Evolutionary conservation across 169 alveolate species (phyloP), one percentile per base, ranked within the genome.

Genomic region (Plasmodium gonderi): DNA sequence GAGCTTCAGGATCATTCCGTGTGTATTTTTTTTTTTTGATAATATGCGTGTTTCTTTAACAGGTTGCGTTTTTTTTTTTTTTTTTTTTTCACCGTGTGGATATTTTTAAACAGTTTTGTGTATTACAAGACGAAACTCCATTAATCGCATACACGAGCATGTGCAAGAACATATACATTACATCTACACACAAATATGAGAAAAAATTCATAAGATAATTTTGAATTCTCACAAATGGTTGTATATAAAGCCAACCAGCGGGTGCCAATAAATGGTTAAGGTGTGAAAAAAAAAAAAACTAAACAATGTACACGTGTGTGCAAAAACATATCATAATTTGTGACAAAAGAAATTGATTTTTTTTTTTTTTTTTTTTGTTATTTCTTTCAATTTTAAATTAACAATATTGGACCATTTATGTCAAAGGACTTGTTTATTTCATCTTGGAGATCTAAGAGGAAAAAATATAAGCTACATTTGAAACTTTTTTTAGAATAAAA

Each of bases 361-460:
- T 38, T 76, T 76, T 75, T 74, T 17, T 26, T 31, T 54, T 4
- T 31, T 36, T 33, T 78, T 78, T 20, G 7, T 67, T 11, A 33
- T 65, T 65, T 67, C 42, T 47, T 23, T 38, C n/a, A 79, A 68
- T 23, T 51, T 85, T 60, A 87, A 38, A 76, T 87, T 42, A 87
- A 51, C 47, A 75, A 65, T 54, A 87, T 60, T n/a, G 93, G 93
- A 33, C 93, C 93, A 44, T 87, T 87, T 64, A 74, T 14, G 17
- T 51, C 80, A 44, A 87, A 40, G 36, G 89, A 5, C 26, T 60
- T 7, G 14, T 74, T 68, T 54, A 8, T 29, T 17, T 87, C 47
- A 45, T 75, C 68, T 65, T 51, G 33, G 45, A 8, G 20, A 40
- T 8, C 93, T 51, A 65, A 60, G 45, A 51, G 11, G 67, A 51